These are phyloP conservation scores for Acorus gramineus DNA, from an alignment of 106 monocot genomes.

Conservation along the genomic window DNA sequence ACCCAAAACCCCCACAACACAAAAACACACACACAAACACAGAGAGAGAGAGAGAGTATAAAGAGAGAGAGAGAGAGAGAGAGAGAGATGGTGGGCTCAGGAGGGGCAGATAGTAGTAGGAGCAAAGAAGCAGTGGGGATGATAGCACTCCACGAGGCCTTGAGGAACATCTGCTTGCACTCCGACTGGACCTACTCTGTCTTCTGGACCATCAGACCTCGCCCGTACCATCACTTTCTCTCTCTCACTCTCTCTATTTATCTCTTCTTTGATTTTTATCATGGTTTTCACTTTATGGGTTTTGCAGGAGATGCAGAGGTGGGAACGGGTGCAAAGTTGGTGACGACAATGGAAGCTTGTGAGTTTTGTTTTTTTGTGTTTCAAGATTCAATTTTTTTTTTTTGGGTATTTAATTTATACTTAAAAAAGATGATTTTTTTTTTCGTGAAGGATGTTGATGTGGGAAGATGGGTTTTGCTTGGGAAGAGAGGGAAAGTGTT, in stretches of 20 bases:
- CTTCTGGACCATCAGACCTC: constrained; percentile 90
- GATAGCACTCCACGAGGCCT: constrained; percentile 89
- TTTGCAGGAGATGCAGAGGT: constrained; percentile 64
- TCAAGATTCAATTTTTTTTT: constrained; percentile 2
- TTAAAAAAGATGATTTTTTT: neutral
- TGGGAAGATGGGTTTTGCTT: constrained; percentile 96
- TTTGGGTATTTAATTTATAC: neutral
- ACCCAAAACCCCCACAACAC: no score
- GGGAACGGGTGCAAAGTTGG: constrained; percentile 95
- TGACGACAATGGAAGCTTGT: constrained; percentile 91
- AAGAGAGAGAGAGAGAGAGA: constrained; percentile 6
- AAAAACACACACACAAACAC: no score
- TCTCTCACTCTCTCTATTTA: constrained; percentile 1
- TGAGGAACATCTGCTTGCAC: constrained; percentile 80
- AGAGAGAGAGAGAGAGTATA: constrained; percentile 7
- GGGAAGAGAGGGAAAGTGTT: constrained; percentile 33
- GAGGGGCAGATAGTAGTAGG: constrained; percentile 24
- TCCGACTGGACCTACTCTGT: constrained; percentile 96
- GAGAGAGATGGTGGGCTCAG: constrained; percentile 38
- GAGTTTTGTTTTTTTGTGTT: constrained; percentile 11
- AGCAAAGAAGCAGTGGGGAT: constrained; percentile 71
- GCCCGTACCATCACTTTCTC: constrained; percentile 40
- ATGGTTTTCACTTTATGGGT: neutral
- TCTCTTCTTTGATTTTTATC: neutral
- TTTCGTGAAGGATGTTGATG: constrained; percentile 73